phyloP scores from a whole-genome alignment of 1,284 basidiomycete genomes.

The Sanghuangporus weigelae region DNA sequence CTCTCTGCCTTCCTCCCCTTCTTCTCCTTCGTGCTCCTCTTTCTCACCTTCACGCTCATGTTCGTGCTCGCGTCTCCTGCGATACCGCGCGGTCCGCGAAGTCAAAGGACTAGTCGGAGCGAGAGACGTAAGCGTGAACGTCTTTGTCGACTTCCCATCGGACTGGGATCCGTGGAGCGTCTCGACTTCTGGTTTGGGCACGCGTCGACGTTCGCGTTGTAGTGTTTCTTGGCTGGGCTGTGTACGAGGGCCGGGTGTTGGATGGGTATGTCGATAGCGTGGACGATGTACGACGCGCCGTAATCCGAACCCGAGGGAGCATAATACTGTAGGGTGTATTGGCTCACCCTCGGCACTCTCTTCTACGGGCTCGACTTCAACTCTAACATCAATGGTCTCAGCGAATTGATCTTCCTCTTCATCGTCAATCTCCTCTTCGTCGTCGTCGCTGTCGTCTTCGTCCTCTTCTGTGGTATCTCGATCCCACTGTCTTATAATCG shows the following conservation, averaged over 20 bases:
- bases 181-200: not conserved
- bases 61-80: not conserved
- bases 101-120: not conserved
- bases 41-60: not conserved
- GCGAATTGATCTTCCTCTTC: conserved; percentile 10
- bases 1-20: not conserved
- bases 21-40: not conserved
- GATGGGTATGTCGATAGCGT: not conserved
- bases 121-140: not conserved
- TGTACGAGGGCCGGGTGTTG: not conserved
- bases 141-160: not conserved
- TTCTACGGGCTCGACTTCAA: not conserved
- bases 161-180: not conserved
- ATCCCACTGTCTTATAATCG: conserved; percentile 11
- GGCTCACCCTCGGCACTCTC: not conserved
- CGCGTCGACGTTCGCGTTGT: not conserved
- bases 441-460: conserved; percentile 4
- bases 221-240: not conserved
- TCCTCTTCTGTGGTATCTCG: conserved; percentile 5
- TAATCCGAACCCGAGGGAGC: conserved; percentile 13
- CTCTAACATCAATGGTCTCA: not conserved
- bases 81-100: not conserved
- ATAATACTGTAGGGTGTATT: conserved; percentile 2
- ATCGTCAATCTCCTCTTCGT: not conserved
- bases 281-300: conserved; percentile 4